Conservation (phyloP, 176 grass and related monocot genomes). For the Tuctoria greenei region DNA sequence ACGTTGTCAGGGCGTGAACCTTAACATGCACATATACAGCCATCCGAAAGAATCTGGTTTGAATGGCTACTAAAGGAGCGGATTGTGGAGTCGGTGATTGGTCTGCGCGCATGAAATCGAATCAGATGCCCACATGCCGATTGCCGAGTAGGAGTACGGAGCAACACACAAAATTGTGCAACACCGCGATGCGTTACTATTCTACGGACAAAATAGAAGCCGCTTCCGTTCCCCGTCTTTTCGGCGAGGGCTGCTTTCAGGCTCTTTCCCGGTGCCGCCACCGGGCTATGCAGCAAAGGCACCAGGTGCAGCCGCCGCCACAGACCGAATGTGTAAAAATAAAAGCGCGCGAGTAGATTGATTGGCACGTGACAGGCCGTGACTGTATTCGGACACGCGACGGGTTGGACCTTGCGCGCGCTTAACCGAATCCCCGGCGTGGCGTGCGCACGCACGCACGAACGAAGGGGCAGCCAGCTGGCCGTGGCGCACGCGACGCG, state of each 20-base stretch:
- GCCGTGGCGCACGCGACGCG: too few relatives aligned
- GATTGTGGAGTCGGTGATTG: neutral
- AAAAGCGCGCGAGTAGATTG: conserved; percentile 21
- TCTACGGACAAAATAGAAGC: neutral
- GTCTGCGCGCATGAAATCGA: conserved; percentile 1
- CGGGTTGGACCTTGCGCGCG: neutral
- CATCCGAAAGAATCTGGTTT: neutral
- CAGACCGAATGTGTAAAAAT: neutral
- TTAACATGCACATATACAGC: neutral
- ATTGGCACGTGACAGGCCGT: neutral
- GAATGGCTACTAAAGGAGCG: neutral
- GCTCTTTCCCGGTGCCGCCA: neutral
- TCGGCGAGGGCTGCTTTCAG: conserved; percentile 8
- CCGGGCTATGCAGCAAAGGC: neutral
- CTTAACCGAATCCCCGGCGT: neutral
- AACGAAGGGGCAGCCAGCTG: too few relatives aligned
- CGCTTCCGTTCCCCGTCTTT: conserved; percentile 14
- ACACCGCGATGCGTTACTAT: neutral
- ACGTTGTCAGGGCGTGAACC: neutral
- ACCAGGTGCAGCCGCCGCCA: neutral
- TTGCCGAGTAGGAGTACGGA: neutral
- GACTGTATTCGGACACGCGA: neutral
- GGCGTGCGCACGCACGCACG: neutral
- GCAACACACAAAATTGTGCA: neutral
- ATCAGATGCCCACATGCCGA: conserved; percentile 7